Percentiles rank a stretch among this genome's conserved stretches.
These are phyloP conservation scores for Exophiala aquamarina DNA, from an alignment of 2,329 filamentous ascomycete species.

Conservation along the genomic window DNA sequence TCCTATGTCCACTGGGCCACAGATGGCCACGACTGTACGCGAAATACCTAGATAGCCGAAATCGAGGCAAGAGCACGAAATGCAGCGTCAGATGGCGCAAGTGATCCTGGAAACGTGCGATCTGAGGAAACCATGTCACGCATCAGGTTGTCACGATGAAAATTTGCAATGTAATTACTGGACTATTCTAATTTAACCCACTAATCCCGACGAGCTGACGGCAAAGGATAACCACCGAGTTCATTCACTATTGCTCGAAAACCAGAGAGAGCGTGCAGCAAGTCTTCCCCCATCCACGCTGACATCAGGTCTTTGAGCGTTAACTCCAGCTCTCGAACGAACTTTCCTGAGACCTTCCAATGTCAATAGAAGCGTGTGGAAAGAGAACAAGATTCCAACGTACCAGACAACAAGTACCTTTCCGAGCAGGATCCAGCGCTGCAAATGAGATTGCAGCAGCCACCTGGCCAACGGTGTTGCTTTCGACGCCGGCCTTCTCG, in stretches of 20 bases:
- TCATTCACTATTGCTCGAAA: slow-evolving; percentile 7
- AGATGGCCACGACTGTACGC: too few species aligned
- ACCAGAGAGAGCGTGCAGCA: slow-evolving; percentile 1
- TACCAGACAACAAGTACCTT: slow-evolving; percentile 32
- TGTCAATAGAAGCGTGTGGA: too few species aligned
- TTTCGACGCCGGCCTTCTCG: slow-evolving; percentile 39
- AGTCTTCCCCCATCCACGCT: slow-evolving; percentile 27
- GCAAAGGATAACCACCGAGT: slow-evolving; percentile 6
- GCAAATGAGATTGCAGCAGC: slow-evolving; percentile 42
- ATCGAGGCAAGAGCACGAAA: too few species aligned
- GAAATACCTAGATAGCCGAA: too few species aligned
- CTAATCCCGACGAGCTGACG: too few species aligned
- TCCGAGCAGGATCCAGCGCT: slow-evolving; percentile 33
- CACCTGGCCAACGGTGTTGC: slow-evolving; percentile 44
- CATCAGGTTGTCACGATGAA: too few species aligned
- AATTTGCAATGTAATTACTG: too few species aligned
- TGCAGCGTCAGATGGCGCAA: too few species aligned
- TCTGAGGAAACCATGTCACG: too few species aligned
- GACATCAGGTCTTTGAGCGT: slow-evolving; percentile 17
- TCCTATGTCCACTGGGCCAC: too few species aligned
- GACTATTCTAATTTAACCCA: too few species aligned
- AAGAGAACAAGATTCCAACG: slow-evolving; percentile 6
- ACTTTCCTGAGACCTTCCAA: slow-evolving; percentile 16
- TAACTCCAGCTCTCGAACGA: slow-evolving; percentile 26
- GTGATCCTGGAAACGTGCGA: too few species aligned